phyloP scores from a whole-genome alignment of 83 land plant genomes.

The Picea abies region DNA sequence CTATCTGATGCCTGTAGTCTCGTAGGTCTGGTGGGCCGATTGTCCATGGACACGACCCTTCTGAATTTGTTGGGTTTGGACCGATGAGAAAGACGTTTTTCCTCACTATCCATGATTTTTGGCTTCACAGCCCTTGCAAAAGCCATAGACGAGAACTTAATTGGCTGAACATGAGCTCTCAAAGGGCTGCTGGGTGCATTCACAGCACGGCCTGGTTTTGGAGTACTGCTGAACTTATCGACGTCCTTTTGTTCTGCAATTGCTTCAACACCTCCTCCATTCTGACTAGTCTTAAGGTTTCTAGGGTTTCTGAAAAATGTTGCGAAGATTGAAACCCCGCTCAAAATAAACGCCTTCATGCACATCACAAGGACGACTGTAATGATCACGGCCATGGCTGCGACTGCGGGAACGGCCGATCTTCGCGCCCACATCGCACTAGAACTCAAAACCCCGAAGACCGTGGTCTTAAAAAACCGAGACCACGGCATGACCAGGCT shows the following conservation, averaged over 20 bases:
- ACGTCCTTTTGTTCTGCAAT: no score
- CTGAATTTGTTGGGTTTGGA: neutral
- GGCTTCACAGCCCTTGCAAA: no score
- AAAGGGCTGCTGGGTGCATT: neutral
- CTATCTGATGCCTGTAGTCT: neutral
- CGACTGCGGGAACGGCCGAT: neutral
- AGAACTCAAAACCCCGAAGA: neutral
- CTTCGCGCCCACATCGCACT: neutral
- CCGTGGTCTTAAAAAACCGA: neutral
- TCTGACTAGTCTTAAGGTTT: no score
- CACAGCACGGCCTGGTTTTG: neutral
- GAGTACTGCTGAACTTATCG: no score
- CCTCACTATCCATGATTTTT: no score
- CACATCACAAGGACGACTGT: neutral
- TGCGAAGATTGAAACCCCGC: neutral
- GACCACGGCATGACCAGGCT: neutral
- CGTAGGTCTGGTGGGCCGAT: neutral
- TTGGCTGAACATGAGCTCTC: no score
- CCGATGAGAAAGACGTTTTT: no score
- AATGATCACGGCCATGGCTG: neutral
- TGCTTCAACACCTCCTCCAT: no score
- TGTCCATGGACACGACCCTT: slow-evolving; percentile 4
- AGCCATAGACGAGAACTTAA: no score
- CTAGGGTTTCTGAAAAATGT: no score
- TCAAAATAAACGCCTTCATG: neutral